Percentiles rank a stretch among this genome's conserved stretches.
These are phyloP conservation scores for Mycena polygramma DNA, from an alignment of 768 basidiomycete genomes.

Conservation along the genomic window DNA sequence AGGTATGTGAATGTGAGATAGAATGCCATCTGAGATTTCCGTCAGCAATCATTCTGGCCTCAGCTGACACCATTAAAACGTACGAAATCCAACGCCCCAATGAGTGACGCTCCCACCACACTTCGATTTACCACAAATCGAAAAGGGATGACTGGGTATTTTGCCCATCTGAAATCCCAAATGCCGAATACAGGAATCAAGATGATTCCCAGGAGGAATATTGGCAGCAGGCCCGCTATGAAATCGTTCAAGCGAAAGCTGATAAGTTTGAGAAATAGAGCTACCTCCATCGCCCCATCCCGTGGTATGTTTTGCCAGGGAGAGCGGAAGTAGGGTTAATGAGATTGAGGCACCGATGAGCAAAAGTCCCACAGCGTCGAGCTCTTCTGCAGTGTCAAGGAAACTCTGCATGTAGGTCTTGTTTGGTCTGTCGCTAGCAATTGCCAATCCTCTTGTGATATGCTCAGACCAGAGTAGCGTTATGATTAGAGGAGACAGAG, in stretches of 20 bases:
- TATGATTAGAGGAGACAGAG: constrained; percentile 65
- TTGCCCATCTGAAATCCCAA: constrained; percentile 66
- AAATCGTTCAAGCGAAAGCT: no score
- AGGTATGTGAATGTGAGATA: constrained; percentile 82
- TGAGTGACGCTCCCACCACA: constrained; percentile 68
- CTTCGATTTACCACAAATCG: constrained; percentile 71
- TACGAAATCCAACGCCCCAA: constrained; percentile 77
- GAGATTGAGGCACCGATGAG: constrained; percentile 64
- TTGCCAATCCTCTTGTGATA: constrained; percentile 57
- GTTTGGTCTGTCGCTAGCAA: constrained; percentile 34
- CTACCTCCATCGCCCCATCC: constrained; percentile 62
- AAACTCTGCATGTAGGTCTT: constrained; percentile 39
- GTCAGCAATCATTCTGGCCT: constrained; percentile 5
- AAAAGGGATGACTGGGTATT: constrained; percentile 70
- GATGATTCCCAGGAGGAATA: constrained; percentile 62
- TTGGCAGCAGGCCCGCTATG: constrained; percentile 63
- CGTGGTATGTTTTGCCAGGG: constrained; percentile 56
- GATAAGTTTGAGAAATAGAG: constrained; percentile 34
- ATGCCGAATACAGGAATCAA: constrained; percentile 57
- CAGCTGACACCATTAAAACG: constrained; percentile 25
- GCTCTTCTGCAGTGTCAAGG: constrained; percentile 46
- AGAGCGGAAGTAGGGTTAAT: constrained; percentile 69
- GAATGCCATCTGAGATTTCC: constrained; percentile 62
- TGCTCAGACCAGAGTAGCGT: constrained; percentile 69
- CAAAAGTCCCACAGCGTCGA: constrained; percentile 66